These are phyloP conservation scores for Paramecium biaurelia DNA, from an alignment of 73 alveolate species.

Conservation along the genomic window DNA sequence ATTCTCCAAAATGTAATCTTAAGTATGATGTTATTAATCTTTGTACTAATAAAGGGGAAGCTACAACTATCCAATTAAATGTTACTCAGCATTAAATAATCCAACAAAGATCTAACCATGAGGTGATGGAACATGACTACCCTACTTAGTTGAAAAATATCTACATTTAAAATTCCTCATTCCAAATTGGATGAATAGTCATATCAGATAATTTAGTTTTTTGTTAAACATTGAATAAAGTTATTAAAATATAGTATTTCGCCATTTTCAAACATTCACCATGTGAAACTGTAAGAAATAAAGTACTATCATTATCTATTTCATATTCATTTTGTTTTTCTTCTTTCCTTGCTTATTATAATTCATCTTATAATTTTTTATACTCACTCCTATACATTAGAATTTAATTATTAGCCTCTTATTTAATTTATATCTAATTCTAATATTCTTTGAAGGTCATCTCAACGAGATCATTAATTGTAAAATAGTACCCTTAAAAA, in stretches of 20 bases:
- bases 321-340: conserved; percentile 33
- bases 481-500: not conserved
- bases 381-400: not conserved
- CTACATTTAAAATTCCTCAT: not conserved
- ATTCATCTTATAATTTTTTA: not conserved
- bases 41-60: not conserved
- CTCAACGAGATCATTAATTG: not conserved
- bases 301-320: not conserved
- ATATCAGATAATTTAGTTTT: not conserved
- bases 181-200: not conserved
- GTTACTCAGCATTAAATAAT: not conserved
- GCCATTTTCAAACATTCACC: not conserved
- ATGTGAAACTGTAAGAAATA: not conserved
- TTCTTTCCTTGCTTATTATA: not conserved
- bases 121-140: conserved; percentile 2
- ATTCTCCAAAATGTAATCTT: not conserved
- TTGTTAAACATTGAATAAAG: not conserved
- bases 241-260: not conserved
- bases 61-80: not conserved
- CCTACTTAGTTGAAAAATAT: not conserved
- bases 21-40: not conserved
- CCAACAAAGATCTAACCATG: conserved; percentile 28
- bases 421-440: not conserved
- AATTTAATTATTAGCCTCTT: not conserved
- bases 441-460: not conserved